A percentile compares a stretch with the other conserved stretches of the same genome.
These are phyloP conservation scores for Leptographium wingfieldii DNA, from an alignment of 2,329 filamentous ascomycete genomes.

Conservation along the genomic window DNA sequence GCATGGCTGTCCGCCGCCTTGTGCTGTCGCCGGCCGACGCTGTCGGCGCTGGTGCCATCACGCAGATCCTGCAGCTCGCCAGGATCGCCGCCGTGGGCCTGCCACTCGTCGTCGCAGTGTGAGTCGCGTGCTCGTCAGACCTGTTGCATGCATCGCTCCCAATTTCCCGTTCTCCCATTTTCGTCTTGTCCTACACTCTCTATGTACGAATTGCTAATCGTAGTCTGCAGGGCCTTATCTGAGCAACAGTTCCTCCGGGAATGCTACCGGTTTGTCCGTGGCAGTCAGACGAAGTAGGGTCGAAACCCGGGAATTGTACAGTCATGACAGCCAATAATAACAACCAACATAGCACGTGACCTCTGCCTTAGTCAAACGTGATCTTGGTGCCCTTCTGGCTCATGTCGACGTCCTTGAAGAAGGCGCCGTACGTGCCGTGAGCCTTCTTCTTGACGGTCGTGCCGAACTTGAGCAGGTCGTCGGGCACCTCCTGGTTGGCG, in stretches of 20 bases:
- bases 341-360: neutral
- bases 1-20: conserved; percentile 24
- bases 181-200: neutral
- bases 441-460: conserved; percentile 99
- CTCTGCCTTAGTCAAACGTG: conserved; percentile 53
- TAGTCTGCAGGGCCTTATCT: conserved; percentile 27
- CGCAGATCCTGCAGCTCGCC: conserved; percentile 27
- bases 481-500: conserved; percentile 83
- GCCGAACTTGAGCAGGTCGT: conserved; percentile 86
- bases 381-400: conserved; percentile 84
- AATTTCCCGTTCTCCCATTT: neutral
- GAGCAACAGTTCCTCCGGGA: conserved; percentile 42
- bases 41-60: conserved; percentile 19
- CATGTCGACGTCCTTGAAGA: conserved; percentile 82
- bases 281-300: neutral
- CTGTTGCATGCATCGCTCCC: neutral
- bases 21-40: conserved; percentile 10
- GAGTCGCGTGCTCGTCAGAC: conserved; percentile 24
- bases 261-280: conserved; percentile 23
- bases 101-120: conserved; percentile 45
- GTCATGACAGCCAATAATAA: neutral
- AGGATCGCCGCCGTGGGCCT: conserved; percentile 37
- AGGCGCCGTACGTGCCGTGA: conserved; percentile 88
- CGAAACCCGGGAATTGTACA: neutral
- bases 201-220: neutral